phyloP scores from a whole-genome alignment of 139 green algal species.

The Coelastrella sp. region DNA sequence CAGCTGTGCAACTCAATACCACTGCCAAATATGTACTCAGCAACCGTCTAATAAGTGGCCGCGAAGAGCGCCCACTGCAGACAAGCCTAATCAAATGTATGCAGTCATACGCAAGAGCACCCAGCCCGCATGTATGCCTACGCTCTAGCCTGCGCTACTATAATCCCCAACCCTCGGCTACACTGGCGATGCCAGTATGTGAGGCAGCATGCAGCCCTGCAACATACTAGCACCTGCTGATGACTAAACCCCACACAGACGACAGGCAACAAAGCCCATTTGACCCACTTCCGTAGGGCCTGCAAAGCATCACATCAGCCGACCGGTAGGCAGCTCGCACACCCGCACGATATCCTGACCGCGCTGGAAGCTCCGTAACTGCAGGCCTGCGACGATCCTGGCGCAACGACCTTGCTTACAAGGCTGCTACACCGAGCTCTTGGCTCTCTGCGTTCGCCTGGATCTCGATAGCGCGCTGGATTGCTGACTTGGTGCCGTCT shows the following conservation, averaged over 20 bases:
- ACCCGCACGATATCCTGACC: not conserved
- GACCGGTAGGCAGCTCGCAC: not conserved
- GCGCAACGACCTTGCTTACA: slow-evolving; percentile 19
- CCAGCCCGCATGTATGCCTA: too few species aligned
- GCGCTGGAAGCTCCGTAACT: not conserved
- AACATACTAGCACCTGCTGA: not conserved
- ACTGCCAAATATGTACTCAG: too few species aligned
- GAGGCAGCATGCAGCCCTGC: not conserved
- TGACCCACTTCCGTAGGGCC: not conserved
- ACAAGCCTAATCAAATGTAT: too few species aligned
- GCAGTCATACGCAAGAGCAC: too few species aligned
- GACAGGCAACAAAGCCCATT: not conserved
- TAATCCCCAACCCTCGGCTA: too few species aligned
- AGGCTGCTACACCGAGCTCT: slow-evolving; percentile 48
- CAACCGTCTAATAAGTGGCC: too few species aligned
- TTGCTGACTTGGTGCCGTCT: slow-evolving; percentile 42
- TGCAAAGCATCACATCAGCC: not conserved
- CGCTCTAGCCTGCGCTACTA: too few species aligned
- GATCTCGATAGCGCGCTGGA: slow-evolving; percentile 48
- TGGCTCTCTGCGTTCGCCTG: slow-evolving; percentile 42
- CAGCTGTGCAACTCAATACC: too few species aligned
- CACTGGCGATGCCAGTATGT: too few species aligned
- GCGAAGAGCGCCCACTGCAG: too few species aligned
- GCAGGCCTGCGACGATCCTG: too few species aligned
- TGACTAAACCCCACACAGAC: not conserved